Evolutionary conservation across 2,329 filamentous ascomycete genomes (phyloP).

Genomic region (Penicillium expansum): DNA sequence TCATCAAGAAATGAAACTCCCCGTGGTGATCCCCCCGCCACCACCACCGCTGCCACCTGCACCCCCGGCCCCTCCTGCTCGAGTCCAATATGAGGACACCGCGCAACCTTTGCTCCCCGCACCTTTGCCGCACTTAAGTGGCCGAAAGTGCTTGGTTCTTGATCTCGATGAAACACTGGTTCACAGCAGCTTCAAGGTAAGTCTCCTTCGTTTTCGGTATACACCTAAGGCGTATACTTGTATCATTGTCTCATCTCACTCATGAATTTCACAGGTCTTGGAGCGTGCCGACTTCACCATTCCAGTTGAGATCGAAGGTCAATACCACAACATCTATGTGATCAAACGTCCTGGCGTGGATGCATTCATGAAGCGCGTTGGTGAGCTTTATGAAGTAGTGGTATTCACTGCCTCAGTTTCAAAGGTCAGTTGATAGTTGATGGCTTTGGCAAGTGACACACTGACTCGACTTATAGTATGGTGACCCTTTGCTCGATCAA

Average conservation of each 20-base stretch:
- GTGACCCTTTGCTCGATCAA: constrained; percentile 92
- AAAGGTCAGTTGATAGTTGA: constrained; percentile 63
- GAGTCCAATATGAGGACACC: constrained; percentile 42
- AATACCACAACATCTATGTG: constrained; percentile 98
- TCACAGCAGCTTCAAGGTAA: constrained; percentile 97
- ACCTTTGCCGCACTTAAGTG: constrained; percentile 72
- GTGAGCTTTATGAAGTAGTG: constrained; percentile 96
- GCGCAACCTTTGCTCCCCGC: constrained; percentile 74
- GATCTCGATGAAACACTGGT: constrained; percentile 96
- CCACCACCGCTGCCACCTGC: constrained; percentile 53
- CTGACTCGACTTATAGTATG: constrained; percentile 62
- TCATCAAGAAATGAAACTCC: constrained; percentile 43
- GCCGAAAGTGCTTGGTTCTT: constrained; percentile 89
- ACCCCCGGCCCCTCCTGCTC: constrained; percentile 26
- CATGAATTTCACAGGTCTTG: constrained; percentile 64
- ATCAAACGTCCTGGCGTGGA: constrained; percentile 99
- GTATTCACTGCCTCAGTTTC: constrained; percentile 98
- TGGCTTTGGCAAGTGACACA: neutral
- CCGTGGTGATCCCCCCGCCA: constrained; percentile 56
- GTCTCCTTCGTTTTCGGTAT: constrained; percentile 14
- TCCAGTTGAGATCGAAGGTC: constrained; percentile 96
- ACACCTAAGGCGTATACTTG: constrained; percentile 5
- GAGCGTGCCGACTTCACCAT: constrained; percentile 99
- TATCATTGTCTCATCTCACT: constrained; percentile 18
- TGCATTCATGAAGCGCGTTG: constrained; percentile 97